Evolutionary conservation across 2,329 filamentous ascomycete species (phyloP), one percentile per base, ranked within the genome.

Genomic region (Gnomoniopsis sp.): DNA sequence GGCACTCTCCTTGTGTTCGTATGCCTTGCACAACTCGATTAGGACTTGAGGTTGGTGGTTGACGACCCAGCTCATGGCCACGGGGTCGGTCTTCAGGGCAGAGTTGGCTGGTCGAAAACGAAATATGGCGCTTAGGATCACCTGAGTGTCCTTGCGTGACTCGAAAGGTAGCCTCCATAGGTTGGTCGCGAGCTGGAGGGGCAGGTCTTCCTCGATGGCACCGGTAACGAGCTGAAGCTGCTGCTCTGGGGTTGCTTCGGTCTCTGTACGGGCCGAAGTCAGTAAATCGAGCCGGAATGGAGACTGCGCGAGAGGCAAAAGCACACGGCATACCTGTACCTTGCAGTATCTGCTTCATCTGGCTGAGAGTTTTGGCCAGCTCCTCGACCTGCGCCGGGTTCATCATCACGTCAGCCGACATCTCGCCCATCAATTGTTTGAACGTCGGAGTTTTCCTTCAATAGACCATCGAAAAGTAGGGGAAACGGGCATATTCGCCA

Each of bases 61-160:
- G 63, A 96, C 88, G 60, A 97, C 89, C 71, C 96, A 96, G 65
- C 91, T 89, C 58, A 99, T 81, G 26, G 95, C 92, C 53, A 93
- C 85, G 0, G 92, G 91, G 62, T 96, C 91, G 65, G 81, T 84
- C 68, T 87, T 86, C 14, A 83, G 80, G 21, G 87, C 85, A 2
- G 83, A 84, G 47, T 83, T 84, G 46, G 85, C 79, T 6, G 89
- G 89, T 64, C 90, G 90, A 79, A 95, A 97, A 65, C 93, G 90
- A 71, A 97, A 91, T 65, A 96, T 89, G 72, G 93, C 95, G 44
- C 92, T 96, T 77, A 98, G 95, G 71, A 97, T 95, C 63, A 95
- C 90, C 72, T 97, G 93, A 14, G 91, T 90, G 70, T 97, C 93
- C 78, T 97, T 98, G 69, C 93, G 88, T 41, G 93, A 91, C 77